Base-by-base conservation (phyloP, 148 eudicot species). In the Rhododendron williamsianum region DNA sequence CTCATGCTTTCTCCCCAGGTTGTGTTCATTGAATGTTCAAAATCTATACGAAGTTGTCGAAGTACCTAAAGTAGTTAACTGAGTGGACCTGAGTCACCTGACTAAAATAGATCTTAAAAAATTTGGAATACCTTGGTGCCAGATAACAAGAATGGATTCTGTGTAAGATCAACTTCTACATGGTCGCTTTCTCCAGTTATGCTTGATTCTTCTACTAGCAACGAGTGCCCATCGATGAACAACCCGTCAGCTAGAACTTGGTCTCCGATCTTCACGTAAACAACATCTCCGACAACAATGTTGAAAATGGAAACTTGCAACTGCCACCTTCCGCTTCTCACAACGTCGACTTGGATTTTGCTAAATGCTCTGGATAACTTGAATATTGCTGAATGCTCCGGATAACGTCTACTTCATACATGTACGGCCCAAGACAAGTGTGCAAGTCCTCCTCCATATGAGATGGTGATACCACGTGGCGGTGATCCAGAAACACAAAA, bases 191-290 rank as follows among this genome's bases (percentile, higher is more conserved):
- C 84, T 21, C 84, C 76, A 11, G 84, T 82, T 54, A 82, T 82
- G 84, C 84, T 82, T 11, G 84, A 82, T 46, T 82, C 84, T 7
- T 82, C 84, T 11, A 82, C 25, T 3, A 43, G 23, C 25, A 63
- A 67, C 0, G 58, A 45, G 51, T 67, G 58, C 2, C 77, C 38
- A 6, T 67, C 56, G 9, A 82, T 9, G 12, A 83, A 73, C 67
- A 83, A 73, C 2, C 85, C 85, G 4, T 83, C 85, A 2, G 67
- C 85, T 1, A 69, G 85, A 72, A 83, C 63, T 51, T 73, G 85
- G 21, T 83, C 85, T 8, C 80, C 85, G 0, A 21, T 73, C 67
- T 83, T 35, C 67, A 83, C 35, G 65, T 8, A 83, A 9, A 83
- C 80, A 4, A 83, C 27, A 21, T 83, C 85, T 46, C 85, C 76